Base-by-base conservation (phyloP, 2,329 filamentous ascomycete species). In the Pseudohalonectria lignicola region DNA sequence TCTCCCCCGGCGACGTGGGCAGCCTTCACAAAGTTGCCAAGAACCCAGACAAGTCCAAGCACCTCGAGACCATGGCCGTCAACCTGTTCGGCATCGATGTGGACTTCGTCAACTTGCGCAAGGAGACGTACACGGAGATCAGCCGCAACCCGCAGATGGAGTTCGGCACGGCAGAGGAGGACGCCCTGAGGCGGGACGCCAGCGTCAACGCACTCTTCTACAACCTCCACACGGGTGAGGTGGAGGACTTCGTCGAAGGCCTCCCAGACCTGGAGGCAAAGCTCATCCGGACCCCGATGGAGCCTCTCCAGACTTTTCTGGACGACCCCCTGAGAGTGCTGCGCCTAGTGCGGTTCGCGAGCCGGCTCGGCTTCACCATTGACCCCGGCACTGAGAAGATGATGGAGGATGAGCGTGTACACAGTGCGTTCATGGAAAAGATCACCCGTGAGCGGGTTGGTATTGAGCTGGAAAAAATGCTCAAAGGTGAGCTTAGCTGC, bases 141-240 rank as follows among this genome's bases (percentile, higher is more conserved):
- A 94, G 85, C 52, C 77, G 92, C 26, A 94, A 93, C 50, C 90
- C 90, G 2, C 72, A 86, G 49, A 83, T 96, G 71, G 87, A 94
- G 55, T 95, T 95, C 57, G 92, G 90, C 5, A 94, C 86, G 0
- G 81, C 90, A 1, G 73, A 84, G 54, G 87, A 98, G 57, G 90
- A 98, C 59, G 90, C 90, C 2, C 56, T 87, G 47, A 79, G 90
- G 17, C 78, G 90, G 34, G 90, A 98, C 64, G 88, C 90, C 17
- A 95, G 87, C 1, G 79, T 96, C 43, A 98, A 98, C 55, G 86
- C 92, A 18, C 74, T 98, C 45, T 96, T 96, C 62, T 96, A 92
- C 66, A 96, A 96, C 50, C 64, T 98, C 29, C 79, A 88, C 51
- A 86, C 81, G 1, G 72, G 76, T 25, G 51, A 71, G 41, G 73